Conservation (phyloP, 2,329 filamentous ascomycete genomes). For the Penicillium oxalicum region DNA sequence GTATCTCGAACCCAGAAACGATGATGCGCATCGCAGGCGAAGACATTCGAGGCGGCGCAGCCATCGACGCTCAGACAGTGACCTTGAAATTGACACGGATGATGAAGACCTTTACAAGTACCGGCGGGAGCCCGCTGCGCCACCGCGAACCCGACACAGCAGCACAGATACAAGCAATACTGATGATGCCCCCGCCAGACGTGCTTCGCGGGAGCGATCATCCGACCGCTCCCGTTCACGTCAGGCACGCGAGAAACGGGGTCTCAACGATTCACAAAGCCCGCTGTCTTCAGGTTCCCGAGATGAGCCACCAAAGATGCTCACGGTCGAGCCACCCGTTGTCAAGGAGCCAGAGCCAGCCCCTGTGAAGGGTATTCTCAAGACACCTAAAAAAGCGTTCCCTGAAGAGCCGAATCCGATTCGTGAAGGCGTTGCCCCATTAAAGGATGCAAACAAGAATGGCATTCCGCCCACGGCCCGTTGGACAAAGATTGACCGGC, state of each 20-base stretch:
- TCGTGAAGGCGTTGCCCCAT: conserved; percentile 85
- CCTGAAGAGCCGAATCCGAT: conserved; percentile 79
- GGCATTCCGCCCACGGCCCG: conserved; percentile 72
- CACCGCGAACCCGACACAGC: conserved; percentile 18
- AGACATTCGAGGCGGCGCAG: conserved; percentile 23
- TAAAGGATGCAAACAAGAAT: conserved; percentile 72
- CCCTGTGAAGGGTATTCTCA: conserved; percentile 73
- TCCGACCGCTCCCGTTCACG: conserved; percentile 23
- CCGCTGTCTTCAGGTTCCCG: conserved; percentile 14
- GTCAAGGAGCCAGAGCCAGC: conserved; percentile 59
- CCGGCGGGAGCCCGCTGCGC: conserved; percentile 21
- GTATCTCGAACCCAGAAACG: conserved; percentile 12
- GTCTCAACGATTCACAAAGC: conserved; percentile 14
- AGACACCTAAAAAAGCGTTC: conserved; percentile 73
- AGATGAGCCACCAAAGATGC: conserved; percentile 22
- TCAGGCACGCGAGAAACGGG: conserved; percentile 15
- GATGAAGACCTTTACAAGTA: conserved; percentile 31
- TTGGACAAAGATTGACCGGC: conserved; percentile 89
- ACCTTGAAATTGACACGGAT: conserved; percentile 26
- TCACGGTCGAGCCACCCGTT: conserved; percentile 21
- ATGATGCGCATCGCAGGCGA: conserved; percentile 11
- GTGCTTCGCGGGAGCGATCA: conserved; percentile 18
- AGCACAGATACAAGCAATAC: conserved; percentile 25
- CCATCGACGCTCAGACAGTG: conserved; percentile 19
- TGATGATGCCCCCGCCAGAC: conserved; percentile 12